Conservation (phyloP, 441 rosid species). For the Corymbia calophylla region DNA sequence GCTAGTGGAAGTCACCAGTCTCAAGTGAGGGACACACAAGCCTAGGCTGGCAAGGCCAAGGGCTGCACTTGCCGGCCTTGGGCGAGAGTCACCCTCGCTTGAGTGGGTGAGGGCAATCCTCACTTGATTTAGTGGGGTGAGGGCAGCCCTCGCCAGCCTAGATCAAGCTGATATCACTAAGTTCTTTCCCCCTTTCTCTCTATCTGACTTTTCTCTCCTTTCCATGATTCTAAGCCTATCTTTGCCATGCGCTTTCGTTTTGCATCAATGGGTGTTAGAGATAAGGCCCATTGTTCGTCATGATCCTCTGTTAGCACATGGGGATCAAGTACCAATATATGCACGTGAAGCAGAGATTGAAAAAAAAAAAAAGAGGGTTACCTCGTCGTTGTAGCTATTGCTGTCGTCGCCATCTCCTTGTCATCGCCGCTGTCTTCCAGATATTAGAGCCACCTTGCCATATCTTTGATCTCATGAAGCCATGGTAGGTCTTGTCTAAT, state of each 20-base stretch:
- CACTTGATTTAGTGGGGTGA: accelerated
- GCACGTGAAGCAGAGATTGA: background rate
- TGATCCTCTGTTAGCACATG: background rate
- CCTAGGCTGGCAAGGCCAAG: background rate
- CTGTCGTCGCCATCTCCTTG: no score
- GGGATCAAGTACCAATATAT: background rate
- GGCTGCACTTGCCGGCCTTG: background rate
- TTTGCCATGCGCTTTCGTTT: background rate
- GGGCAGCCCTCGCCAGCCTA: background rate
- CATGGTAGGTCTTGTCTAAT: background rate
- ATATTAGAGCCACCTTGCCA: background rate
- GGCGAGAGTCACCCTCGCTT: background rate
- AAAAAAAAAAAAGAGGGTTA: background rate
- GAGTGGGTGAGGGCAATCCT: accelerated
- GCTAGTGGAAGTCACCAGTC: accelerated
- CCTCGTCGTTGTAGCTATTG: background rate
- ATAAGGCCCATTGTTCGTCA: background rate
- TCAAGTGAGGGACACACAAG: accelerated
- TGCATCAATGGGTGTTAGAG: background rate
- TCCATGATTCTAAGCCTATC: background rate
- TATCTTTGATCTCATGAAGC: background rate
- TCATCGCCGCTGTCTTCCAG: background rate
- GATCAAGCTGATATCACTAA: background rate
- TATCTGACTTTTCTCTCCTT: background rate
- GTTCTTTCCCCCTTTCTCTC: background rate